Base-by-base conservation (phyloP, 108 stramenopile genomes). In the Cyclostephanos invisitatus region DNA sequence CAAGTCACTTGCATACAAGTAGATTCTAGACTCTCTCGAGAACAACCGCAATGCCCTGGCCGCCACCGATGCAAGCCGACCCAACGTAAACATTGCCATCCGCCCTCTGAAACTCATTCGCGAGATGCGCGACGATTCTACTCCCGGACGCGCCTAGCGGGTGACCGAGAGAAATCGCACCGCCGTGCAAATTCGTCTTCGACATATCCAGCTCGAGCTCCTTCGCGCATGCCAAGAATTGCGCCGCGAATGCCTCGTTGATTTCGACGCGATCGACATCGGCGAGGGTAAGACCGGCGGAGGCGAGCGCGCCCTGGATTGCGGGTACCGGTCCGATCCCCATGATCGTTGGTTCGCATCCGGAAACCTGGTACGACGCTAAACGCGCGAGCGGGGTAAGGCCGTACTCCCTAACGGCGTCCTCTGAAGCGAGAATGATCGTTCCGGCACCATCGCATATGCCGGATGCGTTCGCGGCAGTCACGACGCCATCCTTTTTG, bases 181-280 rank as follows among this genome's bases (percentile, higher is more conserved):
- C 97, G 27, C 99, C 99, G 73, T 97, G 92, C 44, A 88, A 58
- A 67, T 98, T 98, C 14, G 90, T 87, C 77, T 93, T 96, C 64
- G 67, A 81, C 79, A 94, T 88, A 66, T 99, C 97, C 69, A 98
- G 71, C 7, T 95, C 96, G 40, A 99, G 82, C 69, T 93, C 99
- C 78, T 97, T 97, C 73, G 94, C 96, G 64, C 96, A 97, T 17
- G 97, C 95, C 53, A 99, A 82, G 72, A 89, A 93, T 74, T 98
- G 96, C 10, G 96, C 93, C 18, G 99, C 97, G 83, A 98, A 99
- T 21, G 99, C 99, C 86, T 99, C 99, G 73, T 99, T 99, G 83
- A 99, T 94, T 89, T 99, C 99, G 2, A 98, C 37, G 18, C 97
- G 83, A 77, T 99, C 98, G 38, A 98, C 94, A 80, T 98, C 95